Conservation (phyloP, 495 filamentous ascomycete species). For the Neurospora sp. region DNA sequence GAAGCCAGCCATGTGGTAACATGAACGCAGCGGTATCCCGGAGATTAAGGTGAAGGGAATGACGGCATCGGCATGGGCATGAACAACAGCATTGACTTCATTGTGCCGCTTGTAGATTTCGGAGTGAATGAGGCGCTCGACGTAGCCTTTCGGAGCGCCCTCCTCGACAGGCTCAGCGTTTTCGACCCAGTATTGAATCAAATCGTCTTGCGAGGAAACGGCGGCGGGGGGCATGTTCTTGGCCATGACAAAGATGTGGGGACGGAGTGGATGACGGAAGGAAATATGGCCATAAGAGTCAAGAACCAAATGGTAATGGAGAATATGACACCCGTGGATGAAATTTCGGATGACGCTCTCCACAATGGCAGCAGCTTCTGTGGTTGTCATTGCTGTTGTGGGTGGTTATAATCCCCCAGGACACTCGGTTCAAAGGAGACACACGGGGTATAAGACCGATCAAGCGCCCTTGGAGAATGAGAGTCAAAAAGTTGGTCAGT, state of each 20-base stretch:
- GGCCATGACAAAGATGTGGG: constrained; percentile 35
- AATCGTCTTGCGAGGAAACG: constrained; percentile 30
- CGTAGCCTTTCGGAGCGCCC: constrained; percentile 22
- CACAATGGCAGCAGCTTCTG: not conserved
- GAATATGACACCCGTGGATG: constrained; percentile 21
- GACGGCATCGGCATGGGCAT: constrained; percentile 38
- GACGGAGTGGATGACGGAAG: constrained; percentile 32
- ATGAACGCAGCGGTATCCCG: constrained; percentile 27
- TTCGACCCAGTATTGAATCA: constrained; percentile 33
- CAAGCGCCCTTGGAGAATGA: not conserved
- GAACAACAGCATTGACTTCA: constrained; percentile 32
- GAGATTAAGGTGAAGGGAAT: constrained; percentile 32
- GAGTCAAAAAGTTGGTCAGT: not conserved
- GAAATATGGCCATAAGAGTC: constrained; percentile 47
- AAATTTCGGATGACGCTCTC: constrained; percentile 1
- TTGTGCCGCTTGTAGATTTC: constrained; percentile 38
- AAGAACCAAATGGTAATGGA: constrained; percentile 17
- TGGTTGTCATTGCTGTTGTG: not conserved
- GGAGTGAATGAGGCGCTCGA: constrained; percentile 43
- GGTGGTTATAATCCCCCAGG: not conserved
- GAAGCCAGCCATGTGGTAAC: constrained; percentile 41
- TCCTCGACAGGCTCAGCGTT: constrained; percentile 30
- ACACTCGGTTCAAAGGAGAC: not conserved
- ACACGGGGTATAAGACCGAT: not conserved
- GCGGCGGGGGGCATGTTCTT: constrained; percentile 34